Base-by-base conservation (phyloP, 257 asterid species). In the Solanum ossicruentum region DNA sequence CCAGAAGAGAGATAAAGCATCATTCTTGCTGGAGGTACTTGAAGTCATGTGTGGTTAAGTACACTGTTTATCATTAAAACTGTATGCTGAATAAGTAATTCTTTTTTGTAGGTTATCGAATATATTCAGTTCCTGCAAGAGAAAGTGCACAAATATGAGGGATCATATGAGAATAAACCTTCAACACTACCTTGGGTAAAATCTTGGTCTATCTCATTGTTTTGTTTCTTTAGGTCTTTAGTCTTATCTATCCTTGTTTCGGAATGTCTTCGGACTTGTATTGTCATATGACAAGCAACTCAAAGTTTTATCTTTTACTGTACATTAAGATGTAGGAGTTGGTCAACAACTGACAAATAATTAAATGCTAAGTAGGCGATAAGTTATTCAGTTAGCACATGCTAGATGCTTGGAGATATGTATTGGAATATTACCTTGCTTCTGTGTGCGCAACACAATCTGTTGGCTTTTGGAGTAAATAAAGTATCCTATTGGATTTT, bases 1-100 rank as follows among this genome's bases (percentile, higher is more conserved):
- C 80, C 98, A 94, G 85, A 97, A 95, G 92, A 95, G 99, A 90
- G 99, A 97, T 72, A 97, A 94, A 93, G 99, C 99, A 71, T 97
- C 99, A 15, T 95, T 97, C 88, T 92, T 97, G 83, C 85, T 95
- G 81, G 99, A 97, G 98, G 99, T 92, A 88, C 54, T 10, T 84
- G 52, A 80, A 55, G 49, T 84, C 84, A 6, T 78, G 4, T 52
- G 11, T 26, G 49, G 21, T 28, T 17, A 28, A 26, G 83, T 78
- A 18, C 51, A 26, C 65, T 52, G 18, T 78, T 32, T 78, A 26
- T 16, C 49, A 52, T 10, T 10, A 52, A 16, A 28, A 15, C 51
- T 78, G 66, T 78, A 28, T 10, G 16, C 26, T 7, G 11, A 28
- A 6, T 28, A 78, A 51, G 66, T 52, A 78, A 52, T 16, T 10